Evolutionary conservation across 2,329 filamentous ascomycete genomes (phyloP).

Genomic region (Alternaria atra): DNA sequence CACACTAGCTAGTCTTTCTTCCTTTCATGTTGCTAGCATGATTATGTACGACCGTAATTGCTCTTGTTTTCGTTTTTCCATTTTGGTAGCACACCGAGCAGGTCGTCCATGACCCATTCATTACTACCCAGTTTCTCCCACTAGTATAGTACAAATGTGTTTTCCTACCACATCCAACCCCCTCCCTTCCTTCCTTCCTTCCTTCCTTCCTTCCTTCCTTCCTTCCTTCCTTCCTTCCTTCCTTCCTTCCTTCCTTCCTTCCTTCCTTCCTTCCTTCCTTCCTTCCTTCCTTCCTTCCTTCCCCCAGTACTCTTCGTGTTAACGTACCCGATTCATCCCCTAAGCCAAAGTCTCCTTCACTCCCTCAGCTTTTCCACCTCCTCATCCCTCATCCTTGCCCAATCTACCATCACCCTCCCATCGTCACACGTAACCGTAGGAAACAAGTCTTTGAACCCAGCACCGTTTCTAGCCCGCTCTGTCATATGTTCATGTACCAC

Average conservation of each 20-base stretch:
- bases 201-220: no score
- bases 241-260: no score
- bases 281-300: neutral
- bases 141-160: neutral
- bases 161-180: neutral
- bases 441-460: slow-evolving; percentile 30
- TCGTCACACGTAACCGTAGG: slow-evolving; percentile 21
- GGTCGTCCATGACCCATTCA: neutral
- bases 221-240: no score
- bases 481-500: slow-evolving; percentile 23
- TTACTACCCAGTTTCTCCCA: neutral
- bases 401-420: slow-evolving; percentile 37
- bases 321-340: neutral
- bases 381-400: slow-evolving; percentile 30
- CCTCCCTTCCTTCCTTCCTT: neutral
- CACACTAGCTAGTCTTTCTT: neutral
- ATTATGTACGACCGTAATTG: neutral
- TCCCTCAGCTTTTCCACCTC: slow-evolving; percentile 20
- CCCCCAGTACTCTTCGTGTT: neutral
- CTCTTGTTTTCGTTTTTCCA: neutral
- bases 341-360: neutral
- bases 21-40: neutral
- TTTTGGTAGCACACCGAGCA: neutral
- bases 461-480: neutral
- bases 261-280: no score